Evolutionary conservation across 2,329 filamentous ascomycete genomes (phyloP), one percentile per base, ranked within the genome.

Genomic region (Orbilia blumenaviensis): DNA sequence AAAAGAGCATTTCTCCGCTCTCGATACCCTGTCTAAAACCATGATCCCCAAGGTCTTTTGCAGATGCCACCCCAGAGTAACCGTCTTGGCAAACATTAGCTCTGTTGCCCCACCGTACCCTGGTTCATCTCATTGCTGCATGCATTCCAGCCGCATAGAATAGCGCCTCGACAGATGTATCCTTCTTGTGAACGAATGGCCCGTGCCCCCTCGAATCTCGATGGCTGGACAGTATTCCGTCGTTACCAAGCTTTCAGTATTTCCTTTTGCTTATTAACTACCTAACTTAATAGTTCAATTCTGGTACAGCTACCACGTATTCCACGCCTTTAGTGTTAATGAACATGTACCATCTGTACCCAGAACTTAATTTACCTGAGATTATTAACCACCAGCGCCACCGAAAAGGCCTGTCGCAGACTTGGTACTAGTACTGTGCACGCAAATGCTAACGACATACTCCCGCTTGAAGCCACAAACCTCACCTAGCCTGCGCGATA

Each of bases 41-140:
- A 44, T 56, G 42, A 75, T 25, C 27, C 27, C 32, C 25, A 56
- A 46, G 61, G 61, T 38, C 50, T 73, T 44, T 42, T 32, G 29
- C 34, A 48, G 46, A 14, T 58, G 52, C 32, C 62, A 32, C 32
- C 44, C 42, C 63, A 75, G 46, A 62, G 69, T 44, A 75, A 61
- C 69, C 69, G 69, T 44, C 62, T 75, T 67, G 69, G 69, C 63
- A 23, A 74, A 48, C 36, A 56, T 63, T 75, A 67, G 44, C 36
- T 63, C 29, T 56, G 25, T 56, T 54, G 66, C 2, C 66, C 54
- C 62, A 66, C 46, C 10, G 16, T 14, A 54, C 25, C 54, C 64
- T 41, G n/a, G 66, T 21, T 52, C 52, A 68, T 61, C 66, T 68
- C 25, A 41, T 61, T 56, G 36, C 56, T 36, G 29, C 41, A 50